A percentile compares a stretch with the other conserved stretches of the same genome.
Conservation (phyloP, 148 eudicot species). For the Rhododendron williamsianum region DNA sequence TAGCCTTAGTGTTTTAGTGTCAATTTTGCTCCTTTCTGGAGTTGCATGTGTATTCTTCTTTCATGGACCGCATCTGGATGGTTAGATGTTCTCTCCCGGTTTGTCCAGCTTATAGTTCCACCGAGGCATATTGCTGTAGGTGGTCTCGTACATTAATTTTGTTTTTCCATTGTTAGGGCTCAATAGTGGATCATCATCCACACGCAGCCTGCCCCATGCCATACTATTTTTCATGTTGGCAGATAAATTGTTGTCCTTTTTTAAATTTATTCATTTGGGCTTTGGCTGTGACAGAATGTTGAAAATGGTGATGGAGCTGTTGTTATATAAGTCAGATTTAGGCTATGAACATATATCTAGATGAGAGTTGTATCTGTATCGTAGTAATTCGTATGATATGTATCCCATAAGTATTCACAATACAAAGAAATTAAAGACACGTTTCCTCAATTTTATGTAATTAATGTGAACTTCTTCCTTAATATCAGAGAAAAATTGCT, state of each 20-base stretch:
- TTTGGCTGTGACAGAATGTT: neutral
- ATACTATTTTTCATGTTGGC: neutral
- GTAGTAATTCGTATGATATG: neutral
- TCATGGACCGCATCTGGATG: neutral
- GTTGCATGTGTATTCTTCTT: neutral
- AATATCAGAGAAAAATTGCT: too few species aligned
- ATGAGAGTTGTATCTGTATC: neutral
- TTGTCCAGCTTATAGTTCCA: neutral
- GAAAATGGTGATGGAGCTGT: neutral
- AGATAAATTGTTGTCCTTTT: too few species aligned
- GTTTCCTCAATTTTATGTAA: neutral
- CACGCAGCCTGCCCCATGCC: neutral
- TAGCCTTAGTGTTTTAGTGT: neutral
- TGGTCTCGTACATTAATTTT: neutral
- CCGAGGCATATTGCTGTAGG: neutral
- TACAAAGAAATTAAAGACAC: neutral
- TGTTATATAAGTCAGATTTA: neutral
- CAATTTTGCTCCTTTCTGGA: neutral
- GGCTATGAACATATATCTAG: neutral
- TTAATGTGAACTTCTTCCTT: neutral
- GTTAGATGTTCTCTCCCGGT: neutral
- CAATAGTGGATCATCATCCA: neutral
- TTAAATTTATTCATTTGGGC: neutral
- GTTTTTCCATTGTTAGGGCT: neutral
- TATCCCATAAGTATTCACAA: neutral